Evolutionary conservation across 495 filamentous ascomycete genomes (phyloP), one percentile per base, ranked within the genome.

Genomic region (Cairneyella variabilis): DNA sequence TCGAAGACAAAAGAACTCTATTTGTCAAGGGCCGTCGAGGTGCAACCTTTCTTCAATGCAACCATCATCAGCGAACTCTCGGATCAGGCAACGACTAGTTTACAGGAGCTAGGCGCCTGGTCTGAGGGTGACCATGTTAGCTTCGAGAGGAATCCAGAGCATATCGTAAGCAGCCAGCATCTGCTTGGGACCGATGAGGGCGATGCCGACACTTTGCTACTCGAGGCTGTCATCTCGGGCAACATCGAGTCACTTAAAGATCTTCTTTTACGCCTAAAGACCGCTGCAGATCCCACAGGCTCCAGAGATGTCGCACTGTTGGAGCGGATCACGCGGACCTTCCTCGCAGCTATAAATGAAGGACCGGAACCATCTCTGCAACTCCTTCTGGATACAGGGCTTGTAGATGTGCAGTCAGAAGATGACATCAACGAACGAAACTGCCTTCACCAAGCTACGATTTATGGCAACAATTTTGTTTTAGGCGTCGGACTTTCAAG

Each of bases 361-460:
- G 91, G 83, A n/a, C 83, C 90, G 0, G 82, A 89, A 49, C 82
- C 85, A 5, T 83, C 90, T 16, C 76, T 97, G 27, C 75, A 78
- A 23, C 71, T 89, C 7, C 76, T 98, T 18, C 71, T 97, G 14
- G 82, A 86, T 43, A 93, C 91, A 9, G 81, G 83, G 0, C 66
- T 95, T 44, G 88, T 98, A 37, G 84, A 97, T 65, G 76, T 97
- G 9, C 86, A 87, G 54, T 88, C 86, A 0, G 87, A 92, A 59
- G 95, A 98, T 63, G 91, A 97, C 61, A 97, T 98, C 63, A 98
- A 97, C 64, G 91, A 96, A 63, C 79, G 93, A 28, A 97, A 96
- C 63, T 95, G 91, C 63, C 76, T 98, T 34, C 93, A 98, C 56
- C 91, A 97, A 69, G 90, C 93, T 4, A 84, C 91, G 8, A 96